These are phyloP conservation scores for Auriscalpium orientale DNA, from an alignment of 768 basidiomycete species.

Conservation along the genomic window DNA sequence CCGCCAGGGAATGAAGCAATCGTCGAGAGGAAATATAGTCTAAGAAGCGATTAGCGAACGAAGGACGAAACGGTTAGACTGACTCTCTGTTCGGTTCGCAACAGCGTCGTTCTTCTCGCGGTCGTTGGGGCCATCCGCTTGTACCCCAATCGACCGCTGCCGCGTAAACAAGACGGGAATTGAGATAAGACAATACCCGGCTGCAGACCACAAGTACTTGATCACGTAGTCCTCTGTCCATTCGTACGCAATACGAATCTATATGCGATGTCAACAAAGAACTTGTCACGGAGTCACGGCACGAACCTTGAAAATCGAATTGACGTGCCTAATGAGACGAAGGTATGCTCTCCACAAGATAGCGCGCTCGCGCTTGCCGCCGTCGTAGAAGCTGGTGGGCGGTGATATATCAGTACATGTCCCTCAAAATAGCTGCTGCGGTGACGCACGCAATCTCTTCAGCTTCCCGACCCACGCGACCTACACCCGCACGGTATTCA, in stretches of 20 bases:
- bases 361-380: constrained; percentile 73
- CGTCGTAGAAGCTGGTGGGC: constrained; percentile 75
- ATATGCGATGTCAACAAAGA: neutral
- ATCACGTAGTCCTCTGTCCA: constrained; percentile 98
- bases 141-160: constrained; percentile 25
- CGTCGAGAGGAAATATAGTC: constrained; percentile 92
- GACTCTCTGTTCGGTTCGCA: constrained; percentile 45
- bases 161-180: constrained; percentile 79
- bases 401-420: neutral
- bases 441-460: constrained; percentile 83
- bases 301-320: constrained; percentile 80
- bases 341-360: constrained; percentile 76
- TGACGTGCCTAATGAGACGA: constrained; percentile 79
- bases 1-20: constrained; percentile 87
- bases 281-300: neutral
- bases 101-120: constrained; percentile 26
- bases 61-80: constrained; percentile 3
- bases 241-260: constrained; percentile 87
- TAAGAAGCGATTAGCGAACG: constrained; percentile 16
- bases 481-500: constrained; percentile 84
- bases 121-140: constrained; percentile 1
- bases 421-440: neutral
- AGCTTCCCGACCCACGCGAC: constrained; percentile 77
- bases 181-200: constrained; percentile 86
- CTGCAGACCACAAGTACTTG: constrained; percentile 93